A percentile compares a stretch with the other conserved stretches of the same genome.
These are phyloP conservation scores for Sclerotiophoma versabilis DNA, from an alignment of 2,329 filamentous ascomycete species.

Conservation along the genomic window DNA sequence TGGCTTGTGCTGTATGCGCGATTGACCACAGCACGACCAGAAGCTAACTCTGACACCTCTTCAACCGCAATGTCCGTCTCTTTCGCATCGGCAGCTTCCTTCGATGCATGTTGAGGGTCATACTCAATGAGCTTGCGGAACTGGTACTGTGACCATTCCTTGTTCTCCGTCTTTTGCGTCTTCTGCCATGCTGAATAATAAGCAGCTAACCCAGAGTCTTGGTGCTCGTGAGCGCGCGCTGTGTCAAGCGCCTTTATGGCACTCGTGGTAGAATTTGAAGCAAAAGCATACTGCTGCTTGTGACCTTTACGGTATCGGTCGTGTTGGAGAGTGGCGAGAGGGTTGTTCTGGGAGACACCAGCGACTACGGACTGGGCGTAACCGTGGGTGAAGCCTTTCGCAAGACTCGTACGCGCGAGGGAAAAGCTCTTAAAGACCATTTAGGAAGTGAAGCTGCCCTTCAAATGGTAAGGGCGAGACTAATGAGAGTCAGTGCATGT, in stretches of 20 bases:
- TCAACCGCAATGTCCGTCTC: slow-evolving; percentile 42
- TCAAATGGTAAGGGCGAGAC: slow-evolving; percentile 62
- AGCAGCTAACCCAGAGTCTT: slow-evolving; percentile 73
- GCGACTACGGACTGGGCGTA: slow-evolving; percentile 98
- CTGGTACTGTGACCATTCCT: slow-evolving; percentile 91
- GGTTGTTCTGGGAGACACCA: slow-evolving; percentile 70
- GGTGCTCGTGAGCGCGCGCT: slow-evolving; percentile 38
- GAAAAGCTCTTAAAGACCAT: slow-evolving; percentile 79
- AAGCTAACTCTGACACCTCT: slow-evolving; percentile 38
- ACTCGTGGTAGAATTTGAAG: slow-evolving; percentile 53
- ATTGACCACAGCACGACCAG: slow-evolving; percentile 47
- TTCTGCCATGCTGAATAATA: slow-evolving; percentile 92
- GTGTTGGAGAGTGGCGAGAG: slow-evolving; percentile 60
- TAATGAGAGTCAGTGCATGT: slow-evolving; percentile 36
- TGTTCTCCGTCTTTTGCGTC: slow-evolving; percentile 73
- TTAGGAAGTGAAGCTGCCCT: slow-evolving; percentile 77
- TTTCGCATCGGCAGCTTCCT: slow-evolving; percentile 47
- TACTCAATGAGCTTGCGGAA: slow-evolving; percentile 89
- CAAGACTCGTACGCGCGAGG: slow-evolving; percentile 96
- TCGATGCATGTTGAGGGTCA: slow-evolving; percentile 65
- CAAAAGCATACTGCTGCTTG: slow-evolving; percentile 79
- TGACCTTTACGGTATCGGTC: slow-evolving; percentile 57
- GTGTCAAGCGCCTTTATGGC: slow-evolving; percentile 44
- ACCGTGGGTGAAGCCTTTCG: slow-evolving; percentile 96
- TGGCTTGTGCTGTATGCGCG: slow-evolving; percentile 62